Percentiles rank a stretch among this genome's conserved stretches.
Evolutionary conservation across 345 rosid genomes (phyloP).

Genomic region (Syzygium oleosum): DNA sequence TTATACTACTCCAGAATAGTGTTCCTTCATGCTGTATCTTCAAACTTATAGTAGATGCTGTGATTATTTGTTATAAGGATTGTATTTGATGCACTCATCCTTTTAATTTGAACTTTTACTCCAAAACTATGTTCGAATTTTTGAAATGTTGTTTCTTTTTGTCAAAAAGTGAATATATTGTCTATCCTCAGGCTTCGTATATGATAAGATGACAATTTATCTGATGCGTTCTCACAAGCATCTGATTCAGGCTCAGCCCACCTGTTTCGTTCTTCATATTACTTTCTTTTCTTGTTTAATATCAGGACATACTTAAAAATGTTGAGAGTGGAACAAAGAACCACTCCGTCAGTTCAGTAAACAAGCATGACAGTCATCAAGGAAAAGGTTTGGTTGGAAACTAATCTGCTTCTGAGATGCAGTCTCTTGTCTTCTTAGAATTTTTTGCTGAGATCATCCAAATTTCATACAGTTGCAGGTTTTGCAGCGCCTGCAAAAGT

Average conservation of each 20-base stretch:
- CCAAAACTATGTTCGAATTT: neutral
- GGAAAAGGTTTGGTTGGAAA: conserved; percentile 23
- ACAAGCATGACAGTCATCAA: conserved; percentile 5
- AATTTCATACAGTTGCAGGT: conserved; percentile 19
- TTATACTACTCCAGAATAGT: neutral
- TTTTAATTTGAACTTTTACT: neutral
- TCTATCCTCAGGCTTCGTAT: neutral
- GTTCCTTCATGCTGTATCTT: neutral
- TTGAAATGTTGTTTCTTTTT: neutral
- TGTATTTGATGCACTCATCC: neutral
- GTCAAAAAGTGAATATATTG: neutral
- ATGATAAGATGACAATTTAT: neutral
- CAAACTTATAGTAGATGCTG: neutral
- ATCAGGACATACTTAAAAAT: conserved; percentile 25
- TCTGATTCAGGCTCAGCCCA: neutral
- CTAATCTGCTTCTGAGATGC: neutral
- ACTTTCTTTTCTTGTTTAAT: neutral
- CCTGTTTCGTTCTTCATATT: neutral
- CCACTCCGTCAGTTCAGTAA: conserved; percentile 8
- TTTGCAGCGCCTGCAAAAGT: conserved; percentile 6
- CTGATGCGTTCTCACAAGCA: neutral
- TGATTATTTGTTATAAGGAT: neutral
- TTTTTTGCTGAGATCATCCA: neutral
- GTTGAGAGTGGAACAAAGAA: conserved; percentile 18
- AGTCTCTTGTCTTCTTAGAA: neutral